phyloP scores from a whole-genome alignment of 768 basidiomycete genomes.

The Pholiota molesta region DNA sequence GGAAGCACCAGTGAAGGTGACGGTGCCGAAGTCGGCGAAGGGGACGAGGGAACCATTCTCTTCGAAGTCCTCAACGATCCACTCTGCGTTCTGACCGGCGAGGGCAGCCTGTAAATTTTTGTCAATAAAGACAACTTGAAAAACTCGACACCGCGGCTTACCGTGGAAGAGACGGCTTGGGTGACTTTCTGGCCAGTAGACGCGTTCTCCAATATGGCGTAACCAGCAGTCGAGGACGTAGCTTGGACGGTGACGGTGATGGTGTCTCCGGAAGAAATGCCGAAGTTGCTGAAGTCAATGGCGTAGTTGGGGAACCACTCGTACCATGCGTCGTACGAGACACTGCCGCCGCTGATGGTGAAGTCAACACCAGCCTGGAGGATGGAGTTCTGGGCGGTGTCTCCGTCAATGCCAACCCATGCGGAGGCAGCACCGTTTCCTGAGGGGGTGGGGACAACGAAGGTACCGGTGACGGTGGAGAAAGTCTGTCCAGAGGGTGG shows the following conservation, averaged over 20 bases:
- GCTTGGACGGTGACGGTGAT: conserved; percentile 24
- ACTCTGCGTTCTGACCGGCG: conserved; percentile 22
- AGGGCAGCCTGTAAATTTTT: conserved; percentile 15
- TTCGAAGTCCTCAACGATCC: conserved; percentile 27
- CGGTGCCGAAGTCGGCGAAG: conserved; percentile 22
- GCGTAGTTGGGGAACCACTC: conserved; percentile 25
- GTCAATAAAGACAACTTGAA: not conserved
- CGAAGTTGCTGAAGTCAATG: conserved; percentile 20
- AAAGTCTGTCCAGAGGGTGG: conserved; percentile 21
- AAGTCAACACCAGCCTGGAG: conserved; percentile 24
- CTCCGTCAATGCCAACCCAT: conserved; percentile 25
- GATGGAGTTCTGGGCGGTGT: conserved; percentile 21
- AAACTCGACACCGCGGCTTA: not conserved
- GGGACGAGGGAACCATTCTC: conserved; percentile 19
- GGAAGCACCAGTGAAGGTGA: conserved; percentile 22
- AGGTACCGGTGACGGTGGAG: conserved; percentile 22
- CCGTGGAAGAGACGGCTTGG: conserved; percentile 20
- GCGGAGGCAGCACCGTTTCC: conserved; percentile 23
- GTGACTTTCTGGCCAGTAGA: conserved; percentile 21
- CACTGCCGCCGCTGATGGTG: conserved; percentile 19
- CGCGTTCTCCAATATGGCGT: conserved; percentile 18
- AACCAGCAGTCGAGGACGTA: conserved; percentile 19
- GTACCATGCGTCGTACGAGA: conserved; percentile 23
- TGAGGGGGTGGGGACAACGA: conserved; percentile 20
- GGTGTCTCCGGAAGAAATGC: conserved; percentile 18